Base-by-base conservation (phyloP, 768 basidiomycete genomes). In the Leccinum disarticulatum region DNA sequence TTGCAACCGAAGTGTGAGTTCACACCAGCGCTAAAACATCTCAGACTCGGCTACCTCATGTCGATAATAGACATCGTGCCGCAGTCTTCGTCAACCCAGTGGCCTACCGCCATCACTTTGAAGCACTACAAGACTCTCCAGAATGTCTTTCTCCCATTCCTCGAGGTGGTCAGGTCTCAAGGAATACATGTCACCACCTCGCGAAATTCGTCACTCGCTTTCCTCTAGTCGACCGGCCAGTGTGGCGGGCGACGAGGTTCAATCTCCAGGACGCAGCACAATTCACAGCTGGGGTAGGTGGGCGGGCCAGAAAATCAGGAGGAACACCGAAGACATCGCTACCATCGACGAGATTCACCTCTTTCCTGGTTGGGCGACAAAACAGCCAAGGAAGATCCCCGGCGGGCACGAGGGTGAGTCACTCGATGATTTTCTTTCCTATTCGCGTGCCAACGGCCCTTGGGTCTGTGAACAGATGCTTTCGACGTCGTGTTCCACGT, bases 281-380 rank as follows among this genome's bases (percentile, higher is more conserved):
- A 61, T 61, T 58, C 81, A 81, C 60, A 76, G 76, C 41, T 88
- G 84, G 86, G 73, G 80, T 54, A 79, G 82, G 27, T 90, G 88
- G 87, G 85, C 87, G 4, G 80, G 82, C 3, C 79, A 85, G 73
- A 87, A 81, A 68, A 77, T 85, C 1, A 75, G 68, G 52, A 72
- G 72, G 13, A 68, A 68, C 54, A 63, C 70, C 51, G 4, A 55
- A 15, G 64, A 67, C 33, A 50, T 61, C 36, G 56, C 64, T n/a
- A 73, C 63, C 31, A 47, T 68, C 17, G 86, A 88, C 64, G 77
- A 77, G 43, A 66, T 89, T 3, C 77, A 79, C 17, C 67, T 92
- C 25, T 93, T 93, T 73, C 92, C 92, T 5, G 90, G 92, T 2
- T 94, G 91, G 90, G 92, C 91, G 3, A 80, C 82, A 6, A 77